Conservation (phyloP, 2,329 filamentous ascomycete genomes). For the Colletotrichum endophyticum region DNA sequence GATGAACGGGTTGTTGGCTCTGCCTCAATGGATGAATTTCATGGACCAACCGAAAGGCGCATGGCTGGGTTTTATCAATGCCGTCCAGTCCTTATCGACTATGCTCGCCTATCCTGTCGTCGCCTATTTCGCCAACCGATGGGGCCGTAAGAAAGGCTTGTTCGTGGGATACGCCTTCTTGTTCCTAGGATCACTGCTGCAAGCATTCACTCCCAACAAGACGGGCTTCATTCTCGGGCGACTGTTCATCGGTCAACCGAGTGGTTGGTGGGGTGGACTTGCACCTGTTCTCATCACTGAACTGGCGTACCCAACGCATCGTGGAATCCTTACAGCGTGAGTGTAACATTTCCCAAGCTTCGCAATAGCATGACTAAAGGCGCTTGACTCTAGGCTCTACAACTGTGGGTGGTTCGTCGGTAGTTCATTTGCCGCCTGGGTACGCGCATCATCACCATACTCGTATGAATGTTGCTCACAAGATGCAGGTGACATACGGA, state of each 20-base stretch:
- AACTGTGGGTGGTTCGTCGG: not conserved
- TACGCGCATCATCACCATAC: fast-evolving
- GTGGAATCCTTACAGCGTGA: constrained; percentile 27
- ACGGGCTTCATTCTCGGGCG: constrained; percentile 37
- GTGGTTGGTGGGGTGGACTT: constrained; percentile 33
- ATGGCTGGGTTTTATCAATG: not conserved
- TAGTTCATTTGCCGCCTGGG: not conserved
- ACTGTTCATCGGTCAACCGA: constrained; percentile 38
- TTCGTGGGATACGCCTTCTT: constrained; percentile 37
- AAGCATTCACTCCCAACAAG: constrained; percentile 30
- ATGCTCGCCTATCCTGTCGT: constrained; percentile 30
- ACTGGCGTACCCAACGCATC: constrained; percentile 45
- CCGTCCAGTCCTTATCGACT: constrained; percentile 21
- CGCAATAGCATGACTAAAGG: not conserved
- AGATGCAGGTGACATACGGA: not conserved
- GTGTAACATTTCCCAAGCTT: constrained; percentile 18
- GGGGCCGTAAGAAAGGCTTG: constrained; percentile 35
- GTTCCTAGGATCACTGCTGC: constrained; percentile 29
- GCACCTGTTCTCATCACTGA: constrained; percentile 46
- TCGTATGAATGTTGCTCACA: not conserved
- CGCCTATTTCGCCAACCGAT: constrained; percentile 35
- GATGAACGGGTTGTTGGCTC: constrained; percentile 61
- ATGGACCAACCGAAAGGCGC: constrained; percentile 1
- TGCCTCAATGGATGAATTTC: constrained; percentile 38
- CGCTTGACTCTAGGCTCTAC: not conserved